phyloP scores from a whole-genome alignment of 371 early-diverging fungal species.

The Mucor lusitanicus region DNA sequence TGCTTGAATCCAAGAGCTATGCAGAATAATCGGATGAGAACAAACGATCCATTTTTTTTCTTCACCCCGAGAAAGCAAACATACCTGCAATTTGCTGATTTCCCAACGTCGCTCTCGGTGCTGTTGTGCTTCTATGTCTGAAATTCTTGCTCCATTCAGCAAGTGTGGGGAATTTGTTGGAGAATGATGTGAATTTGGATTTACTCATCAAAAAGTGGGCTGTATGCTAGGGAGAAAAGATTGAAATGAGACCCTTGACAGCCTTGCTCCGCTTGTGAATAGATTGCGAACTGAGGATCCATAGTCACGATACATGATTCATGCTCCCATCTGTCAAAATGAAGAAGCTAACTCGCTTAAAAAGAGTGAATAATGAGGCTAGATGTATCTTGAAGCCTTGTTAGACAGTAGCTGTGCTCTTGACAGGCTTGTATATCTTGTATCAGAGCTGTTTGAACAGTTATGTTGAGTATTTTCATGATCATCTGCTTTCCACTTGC shows the following conservation, averaged over 20 bases:
- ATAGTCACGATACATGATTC: neutral
- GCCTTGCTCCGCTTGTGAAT: neutral
- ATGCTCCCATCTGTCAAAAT: neutral
- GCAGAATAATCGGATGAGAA: neutral
- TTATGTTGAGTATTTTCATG: too few species aligned
- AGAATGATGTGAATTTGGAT: neutral
- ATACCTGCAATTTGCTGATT: conserved; percentile 8
- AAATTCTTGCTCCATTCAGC: conserved; percentile 18
- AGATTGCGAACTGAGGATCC: neutral
- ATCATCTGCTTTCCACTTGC: too few species aligned
- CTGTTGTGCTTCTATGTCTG: conserved; percentile 1
- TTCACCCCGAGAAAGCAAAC: neutral
- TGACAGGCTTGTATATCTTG: too few species aligned
- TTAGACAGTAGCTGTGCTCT: too few species aligned
- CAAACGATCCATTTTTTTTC: neutral
- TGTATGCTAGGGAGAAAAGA: neutral
- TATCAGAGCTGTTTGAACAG: too few species aligned
- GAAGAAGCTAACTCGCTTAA: too few species aligned
- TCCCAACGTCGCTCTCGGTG: conserved; percentile 7
- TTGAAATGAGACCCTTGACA: neutral
- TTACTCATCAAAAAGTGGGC: neutral
- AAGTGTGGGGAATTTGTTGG: conserved; percentile 6
- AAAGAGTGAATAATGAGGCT: too few species aligned
- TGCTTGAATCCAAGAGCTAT: conserved; percentile 7
- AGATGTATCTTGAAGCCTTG: too few species aligned